A percentile compares a stretch with the other conserved stretches of the same genome.
phyloP scores from a whole-genome alignment of 495 filamentous ascomycete species.

The Xylaria palmicola region DNA sequence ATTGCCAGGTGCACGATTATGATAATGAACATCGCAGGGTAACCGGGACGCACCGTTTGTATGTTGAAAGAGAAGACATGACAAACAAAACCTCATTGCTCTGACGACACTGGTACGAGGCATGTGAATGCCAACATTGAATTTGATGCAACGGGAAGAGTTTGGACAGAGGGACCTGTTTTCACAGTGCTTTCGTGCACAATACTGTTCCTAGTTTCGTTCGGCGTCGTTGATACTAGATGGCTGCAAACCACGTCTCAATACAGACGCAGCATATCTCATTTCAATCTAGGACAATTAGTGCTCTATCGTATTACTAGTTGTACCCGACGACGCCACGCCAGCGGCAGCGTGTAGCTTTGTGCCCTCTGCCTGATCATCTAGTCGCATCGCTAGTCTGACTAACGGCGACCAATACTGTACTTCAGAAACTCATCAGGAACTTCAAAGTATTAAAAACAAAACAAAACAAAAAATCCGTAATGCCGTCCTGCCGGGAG shows the following conservation, averaged over 20 bases:
- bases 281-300: constrained; percentile 20
- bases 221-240: no score
- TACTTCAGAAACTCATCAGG: constrained; percentile 22
- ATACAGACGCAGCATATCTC: not conserved
- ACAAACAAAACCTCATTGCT: no score
- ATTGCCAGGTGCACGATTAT: no score
- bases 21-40: no score
- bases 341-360: constrained; percentile 22
- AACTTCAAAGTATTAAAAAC: constrained; percentile 34
- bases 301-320: constrained; percentile 35
- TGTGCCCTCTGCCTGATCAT: constrained; percentile 1
- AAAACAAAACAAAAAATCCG: constrained; percentile 32
- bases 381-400: constrained; percentile 8
- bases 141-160: no score
- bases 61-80: no score
- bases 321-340: constrained; percentile 24
- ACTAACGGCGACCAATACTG: constrained; percentile 11
- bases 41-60: no score
- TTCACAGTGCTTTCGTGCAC: no score
- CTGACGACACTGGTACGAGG: no score
- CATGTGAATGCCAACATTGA: no score
- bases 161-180: no score
- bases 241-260: not conserved
- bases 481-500: constrained; percentile 32
- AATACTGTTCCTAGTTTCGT: no score